phyloP scores from a whole-genome alignment of 768 basidiomycete genomes.

The Chlorophyllum brunneum region DNA sequence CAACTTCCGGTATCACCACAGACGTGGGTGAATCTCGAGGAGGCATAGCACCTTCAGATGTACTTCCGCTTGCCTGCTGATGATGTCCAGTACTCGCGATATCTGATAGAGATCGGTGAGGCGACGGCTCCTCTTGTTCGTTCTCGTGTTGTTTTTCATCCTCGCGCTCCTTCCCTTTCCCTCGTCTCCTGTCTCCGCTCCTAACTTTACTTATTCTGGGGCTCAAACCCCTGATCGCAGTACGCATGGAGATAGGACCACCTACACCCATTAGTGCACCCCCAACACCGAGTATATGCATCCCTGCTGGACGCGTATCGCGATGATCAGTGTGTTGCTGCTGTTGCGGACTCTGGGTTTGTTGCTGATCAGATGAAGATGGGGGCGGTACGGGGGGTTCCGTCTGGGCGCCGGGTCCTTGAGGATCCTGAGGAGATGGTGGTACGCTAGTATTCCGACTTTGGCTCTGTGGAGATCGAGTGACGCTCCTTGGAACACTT shows the following conservation, averaged over 20 bases:
- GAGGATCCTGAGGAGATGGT: constrained; percentile 2
- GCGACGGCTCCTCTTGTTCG: not conserved
- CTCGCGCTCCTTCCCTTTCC: not conserved
- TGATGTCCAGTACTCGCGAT: constrained; percentile 1
- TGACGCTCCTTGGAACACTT: constrained; percentile 21
- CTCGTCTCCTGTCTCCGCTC: not conserved
- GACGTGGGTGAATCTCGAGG: not conserved
- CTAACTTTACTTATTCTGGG: constrained; percentile 7
- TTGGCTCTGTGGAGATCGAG: not conserved
- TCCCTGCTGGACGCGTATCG: not conserved
- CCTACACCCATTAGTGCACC: constrained; percentile 2
- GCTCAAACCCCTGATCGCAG: constrained; percentile 8
- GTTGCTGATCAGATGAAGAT: not conserved
- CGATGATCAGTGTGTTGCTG: not conserved
- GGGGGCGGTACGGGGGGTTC: not conserved
- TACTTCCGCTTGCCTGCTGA: not conserved
- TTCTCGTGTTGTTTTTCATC: not conserved
- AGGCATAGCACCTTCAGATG: not conserved
- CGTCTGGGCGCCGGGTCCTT: not conserved
- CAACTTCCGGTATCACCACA: not conserved
- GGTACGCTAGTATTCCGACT: not conserved
- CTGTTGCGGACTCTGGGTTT: not conserved
- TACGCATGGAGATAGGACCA: constrained; percentile 5
- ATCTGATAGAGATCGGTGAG: not conserved
- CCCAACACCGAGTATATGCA: constrained; percentile 6